A percentile compares a stretch with the other conserved stretches of the same genome.
Evolutionary conservation across 2,329 filamentous ascomycete genomes (phyloP).

Genomic region (Fusarium neocosmosporiellum): DNA sequence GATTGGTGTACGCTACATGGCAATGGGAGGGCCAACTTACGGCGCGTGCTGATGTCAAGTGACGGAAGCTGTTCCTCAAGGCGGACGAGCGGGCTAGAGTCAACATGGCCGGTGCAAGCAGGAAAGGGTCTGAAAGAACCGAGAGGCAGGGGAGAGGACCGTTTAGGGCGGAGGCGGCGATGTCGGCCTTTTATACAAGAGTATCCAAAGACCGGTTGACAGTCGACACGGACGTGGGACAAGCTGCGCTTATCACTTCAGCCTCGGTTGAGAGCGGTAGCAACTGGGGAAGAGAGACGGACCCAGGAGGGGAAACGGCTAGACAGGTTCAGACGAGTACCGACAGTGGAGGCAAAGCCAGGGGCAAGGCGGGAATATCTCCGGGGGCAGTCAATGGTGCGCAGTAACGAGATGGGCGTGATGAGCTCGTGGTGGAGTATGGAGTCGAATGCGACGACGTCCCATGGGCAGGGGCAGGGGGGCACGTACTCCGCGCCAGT

Average conservation of each 20-base stretch:
- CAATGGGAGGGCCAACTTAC: slow-evolving; percentile 27
- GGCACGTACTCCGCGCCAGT: neutral
- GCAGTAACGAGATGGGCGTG: neutral
- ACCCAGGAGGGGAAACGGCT: neutral
- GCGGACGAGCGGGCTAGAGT: slow-evolving; percentile 47
- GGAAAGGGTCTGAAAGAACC: slow-evolving; percentile 9
- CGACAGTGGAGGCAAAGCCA: slow-evolving; percentile 8
- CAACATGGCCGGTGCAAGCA: slow-evolving; percentile 48
- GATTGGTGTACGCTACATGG: neutral
- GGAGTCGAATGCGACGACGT: neutral
- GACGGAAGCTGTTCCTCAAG: slow-evolving; percentile 50
- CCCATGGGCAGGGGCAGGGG: neutral
- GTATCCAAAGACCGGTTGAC: slow-evolving; percentile 23
- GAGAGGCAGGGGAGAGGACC: slow-evolving; percentile 4
- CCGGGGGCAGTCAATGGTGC: neutral
- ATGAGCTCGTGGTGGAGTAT: neutral
- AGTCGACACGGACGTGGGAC: slow-evolving; percentile 5
- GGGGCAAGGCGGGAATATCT: neutral
- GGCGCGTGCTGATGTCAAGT: slow-evolving; percentile 43
- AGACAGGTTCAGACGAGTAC: neutral
- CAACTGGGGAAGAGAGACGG: slow-evolving; percentile 3
- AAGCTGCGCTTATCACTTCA: slow-evolving; percentile 25
- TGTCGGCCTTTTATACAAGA: slow-evolving; percentile 30
- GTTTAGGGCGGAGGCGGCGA: slow-evolving; percentile 9
- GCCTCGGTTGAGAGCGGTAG: slow-evolving; percentile 31